Base-by-base conservation (phyloP, 176 grass and related monocot genomes). In the Avena insularis region DNA sequence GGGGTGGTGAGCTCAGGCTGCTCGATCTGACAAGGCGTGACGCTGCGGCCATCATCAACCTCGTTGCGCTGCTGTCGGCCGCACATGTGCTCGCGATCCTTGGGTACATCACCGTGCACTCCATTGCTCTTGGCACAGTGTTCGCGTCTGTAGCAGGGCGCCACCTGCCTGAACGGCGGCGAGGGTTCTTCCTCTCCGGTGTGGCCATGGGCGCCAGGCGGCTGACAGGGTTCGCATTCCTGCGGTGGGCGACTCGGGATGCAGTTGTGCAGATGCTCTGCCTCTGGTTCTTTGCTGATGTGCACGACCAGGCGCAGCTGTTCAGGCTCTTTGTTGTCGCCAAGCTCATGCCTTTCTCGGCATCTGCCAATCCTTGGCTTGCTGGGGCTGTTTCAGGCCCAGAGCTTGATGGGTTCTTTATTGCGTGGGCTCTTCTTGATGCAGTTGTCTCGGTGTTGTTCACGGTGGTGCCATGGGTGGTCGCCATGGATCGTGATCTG, bases 381-480 rank as follows among this genome's bases (percentile, higher is more conserved):
- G 54, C 74, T 54, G 78, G 79, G 19, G 79, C 91, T 4, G 55
- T 90, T 76, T 71, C 77, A 61, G 90, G 93, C 46, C 84, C 91
- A 58, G 88, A 88, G 78, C 89, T 90, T 0, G 81, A 91, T 8
- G 88, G 88, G 12, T 98, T 98, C 82, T 98, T 92, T 8, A 82
- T 98, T 70, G 90, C 80, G 3, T 95, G 96, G 96, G 84, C 92
- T 68, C 77, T 93, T 62, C 90, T 98, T 16, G 96, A 98, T 83
- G 88, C 93, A 4, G 49, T 95, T 8, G 77, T 98, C 27, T 95
- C 93, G 0, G 93, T 98, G 38, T 55, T 98, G 29, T 94, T 98
- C 83, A 95, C 96, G 8, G 88, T 98, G 72, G 91, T 95, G 61
- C 96, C 96, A 21, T 98, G 92, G 96, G 93, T 95, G 75, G 90